A percentile compares a stretch with the other conserved stretches of the same genome.
Evolutionary conservation across 2,329 filamentous ascomycete genomes (phyloP).

Genomic region (Penicillium capsulatum): DNA sequence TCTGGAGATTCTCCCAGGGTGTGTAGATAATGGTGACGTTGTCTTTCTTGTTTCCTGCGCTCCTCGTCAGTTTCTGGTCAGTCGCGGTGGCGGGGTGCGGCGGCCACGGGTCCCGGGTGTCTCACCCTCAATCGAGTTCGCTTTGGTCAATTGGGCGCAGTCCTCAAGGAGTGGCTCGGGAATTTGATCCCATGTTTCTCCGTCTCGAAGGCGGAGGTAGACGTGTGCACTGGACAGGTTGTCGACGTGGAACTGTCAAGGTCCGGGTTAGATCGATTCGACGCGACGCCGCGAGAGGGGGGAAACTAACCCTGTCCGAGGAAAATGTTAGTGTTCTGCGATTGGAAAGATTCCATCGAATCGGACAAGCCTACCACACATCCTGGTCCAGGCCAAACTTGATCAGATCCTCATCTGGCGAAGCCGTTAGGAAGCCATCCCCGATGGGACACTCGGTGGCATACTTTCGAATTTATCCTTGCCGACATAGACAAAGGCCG

Average conservation of each 20-base stretch:
- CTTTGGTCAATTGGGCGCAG: constrained; percentile 96
- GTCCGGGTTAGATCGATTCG: constrained; percentile 10
- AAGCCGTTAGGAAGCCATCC: constrained; percentile 13
- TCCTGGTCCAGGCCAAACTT: constrained; percentile 89
- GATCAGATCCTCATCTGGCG: constrained; percentile 90
- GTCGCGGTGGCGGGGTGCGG: not conserved
- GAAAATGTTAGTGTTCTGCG: constrained; percentile 7
- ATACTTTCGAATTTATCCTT: constrained; percentile 99
- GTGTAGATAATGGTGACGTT: constrained; percentile 97
- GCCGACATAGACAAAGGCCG: constrained; percentile 89
- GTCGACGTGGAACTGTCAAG: constrained; percentile 81
- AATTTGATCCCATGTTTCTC: constrained; percentile 78
- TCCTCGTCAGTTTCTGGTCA: constrained; percentile 21
- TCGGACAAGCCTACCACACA: constrained; percentile 63
- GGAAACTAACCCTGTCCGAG: constrained; percentile 30
- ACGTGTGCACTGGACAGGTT: constrained; percentile 96
- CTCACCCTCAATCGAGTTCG: constrained; percentile 92
- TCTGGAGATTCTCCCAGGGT: constrained; percentile 92
- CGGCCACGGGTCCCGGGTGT: no score
- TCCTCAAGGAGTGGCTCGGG: constrained; percentile 71
- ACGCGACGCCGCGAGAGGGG: not conserved
- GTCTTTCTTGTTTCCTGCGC: constrained; percentile 90
- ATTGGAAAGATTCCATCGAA: not conserved
- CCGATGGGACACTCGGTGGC: constrained; percentile 27
- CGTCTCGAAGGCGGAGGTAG: constrained; percentile 78